Evolutionary conservation across 129 eudicot species (phyloP).

Genomic region (Scalesia atractyloides): DNA sequence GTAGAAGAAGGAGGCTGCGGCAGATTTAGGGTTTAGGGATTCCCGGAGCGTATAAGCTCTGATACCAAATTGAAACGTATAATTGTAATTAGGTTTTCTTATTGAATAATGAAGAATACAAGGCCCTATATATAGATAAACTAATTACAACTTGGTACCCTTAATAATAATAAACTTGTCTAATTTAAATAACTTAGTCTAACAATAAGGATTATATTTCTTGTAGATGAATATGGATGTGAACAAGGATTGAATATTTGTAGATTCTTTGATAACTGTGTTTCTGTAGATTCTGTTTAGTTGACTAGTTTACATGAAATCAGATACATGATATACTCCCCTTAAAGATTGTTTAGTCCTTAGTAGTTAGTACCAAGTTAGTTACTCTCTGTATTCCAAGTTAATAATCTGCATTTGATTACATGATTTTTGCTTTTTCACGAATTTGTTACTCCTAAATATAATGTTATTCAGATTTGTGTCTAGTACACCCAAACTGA

Average conservation of each 20-base stretch:
- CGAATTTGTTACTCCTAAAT: conserved; percentile 8
- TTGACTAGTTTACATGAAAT: neutral
- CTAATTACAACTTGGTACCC: too few species aligned
- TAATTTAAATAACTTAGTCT: too few species aligned
- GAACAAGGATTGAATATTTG: neutral
- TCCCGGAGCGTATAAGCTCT: too few species aligned
- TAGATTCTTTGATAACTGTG: neutral
- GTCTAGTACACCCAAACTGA: neutral
- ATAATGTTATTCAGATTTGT: conserved; percentile 12
- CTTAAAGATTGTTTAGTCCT: conserved; percentile 11
- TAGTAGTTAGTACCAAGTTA: neutral
- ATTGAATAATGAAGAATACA: too few species aligned
- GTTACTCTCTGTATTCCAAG: conserved; percentile 4
- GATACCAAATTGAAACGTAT: too few species aligned
- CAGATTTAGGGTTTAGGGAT: too few species aligned
- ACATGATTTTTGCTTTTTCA: neutral
- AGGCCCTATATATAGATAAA: too few species aligned
- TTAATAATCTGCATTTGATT: conserved; percentile 1
- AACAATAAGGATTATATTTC: neutral
- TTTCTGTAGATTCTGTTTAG: neutral
- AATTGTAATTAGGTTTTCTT: too few species aligned
- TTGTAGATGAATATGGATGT: conserved; percentile 6
- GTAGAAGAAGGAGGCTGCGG: too few species aligned
- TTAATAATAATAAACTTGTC: too few species aligned
- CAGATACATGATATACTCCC: conserved; percentile 4